A percentile compares a stretch with the other conserved stretches of the same genome.
Evolutionary conservation across 2,329 filamentous ascomycete genomes (phyloP).

Genomic region (Diaporthe aspalathi): DNA sequence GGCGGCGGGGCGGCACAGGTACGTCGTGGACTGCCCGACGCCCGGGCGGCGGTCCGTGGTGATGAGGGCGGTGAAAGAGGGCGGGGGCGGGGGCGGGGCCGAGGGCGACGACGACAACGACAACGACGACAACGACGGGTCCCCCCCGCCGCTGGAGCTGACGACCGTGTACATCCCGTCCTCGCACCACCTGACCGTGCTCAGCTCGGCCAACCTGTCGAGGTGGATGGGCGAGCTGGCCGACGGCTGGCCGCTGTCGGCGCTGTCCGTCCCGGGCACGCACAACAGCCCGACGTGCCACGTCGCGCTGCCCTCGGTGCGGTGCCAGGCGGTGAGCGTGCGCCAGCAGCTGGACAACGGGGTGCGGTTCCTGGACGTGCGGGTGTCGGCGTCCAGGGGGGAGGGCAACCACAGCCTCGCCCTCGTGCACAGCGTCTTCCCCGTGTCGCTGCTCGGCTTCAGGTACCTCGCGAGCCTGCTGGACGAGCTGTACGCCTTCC

Average conservation of each 20-base stretch:
- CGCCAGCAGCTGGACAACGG: conserved; percentile 86
- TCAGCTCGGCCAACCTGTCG: conserved; percentile 75
- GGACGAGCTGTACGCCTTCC: conserved; percentile 77
- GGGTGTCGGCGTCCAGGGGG: conserved; percentile 66
- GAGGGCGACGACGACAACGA: conserved; percentile 13
- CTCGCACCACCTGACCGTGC: conserved; percentile 70
- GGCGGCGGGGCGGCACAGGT: conserved; percentile 70
- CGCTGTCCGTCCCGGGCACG: conserved; percentile 91
- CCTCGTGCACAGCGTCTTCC: conserved; percentile 92
- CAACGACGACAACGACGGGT: too few relatives aligned
- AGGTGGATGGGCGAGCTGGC: conserved; percentile 85
- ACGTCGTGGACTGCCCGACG: conserved; percentile 79
- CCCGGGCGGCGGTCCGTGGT: conserved; percentile 63
- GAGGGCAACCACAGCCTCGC: conserved; percentile 72
- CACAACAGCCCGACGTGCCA: conserved; percentile 93
- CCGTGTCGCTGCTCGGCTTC: conserved; percentile 82
- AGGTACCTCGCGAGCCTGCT: conserved; percentile 84
- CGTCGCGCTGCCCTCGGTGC: conserved; percentile 88
- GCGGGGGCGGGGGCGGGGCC: conserved; percentile 12
- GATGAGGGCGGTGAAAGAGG: conserved; percentile 37
- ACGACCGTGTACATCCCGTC: conserved; percentile 74
- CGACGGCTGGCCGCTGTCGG: conserved; percentile 78
- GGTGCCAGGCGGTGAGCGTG: conserved; percentile 87
- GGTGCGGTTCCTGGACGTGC: conserved; percentile 93
- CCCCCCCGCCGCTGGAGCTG: conserved; percentile 58